Evolutionary conservation across 2,329 filamentous ascomycete genomes (phyloP).

Genomic region (Xylaria sp.): DNA sequence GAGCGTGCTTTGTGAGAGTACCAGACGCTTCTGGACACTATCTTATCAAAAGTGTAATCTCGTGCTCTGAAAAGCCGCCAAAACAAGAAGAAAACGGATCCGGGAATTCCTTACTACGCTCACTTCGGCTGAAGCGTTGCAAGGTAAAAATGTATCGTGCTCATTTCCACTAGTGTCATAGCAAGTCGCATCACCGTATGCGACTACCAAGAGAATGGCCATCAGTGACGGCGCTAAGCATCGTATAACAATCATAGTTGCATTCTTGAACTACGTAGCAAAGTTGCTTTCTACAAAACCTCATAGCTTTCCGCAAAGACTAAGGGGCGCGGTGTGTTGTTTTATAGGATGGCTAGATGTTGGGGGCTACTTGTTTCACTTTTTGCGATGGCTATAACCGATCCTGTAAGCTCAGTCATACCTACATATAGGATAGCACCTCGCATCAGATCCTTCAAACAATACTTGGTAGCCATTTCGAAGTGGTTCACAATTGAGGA

Average conservation of each 20-base stretch:
- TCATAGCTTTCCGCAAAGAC: neutral
- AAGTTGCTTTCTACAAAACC: neutral
- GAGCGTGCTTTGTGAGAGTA: too few species aligned
- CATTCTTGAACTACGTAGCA: neutral
- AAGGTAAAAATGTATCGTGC: slow-evolving; percentile 36
- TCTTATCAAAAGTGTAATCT: too few species aligned
- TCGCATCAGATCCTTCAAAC: neutral
- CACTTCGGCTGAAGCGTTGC: slow-evolving; percentile 34
- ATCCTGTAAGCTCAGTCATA: neutral
- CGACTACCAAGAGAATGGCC: neutral
- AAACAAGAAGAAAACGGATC: too few species aligned
- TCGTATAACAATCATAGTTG: neutral
- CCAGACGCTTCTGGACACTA: too few species aligned
- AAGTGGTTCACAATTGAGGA: neutral
- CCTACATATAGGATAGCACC: neutral
- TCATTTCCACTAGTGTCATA: slow-evolving; percentile 22
- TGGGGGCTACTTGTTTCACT: neutral
- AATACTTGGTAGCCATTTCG: neutral
- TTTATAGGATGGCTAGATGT: neutral
- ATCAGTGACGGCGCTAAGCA: neutral
- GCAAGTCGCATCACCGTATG: slow-evolving; percentile 14
- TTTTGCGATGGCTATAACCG: neutral
- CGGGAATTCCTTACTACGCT: too few species aligned
- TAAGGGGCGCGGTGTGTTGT: neutral
- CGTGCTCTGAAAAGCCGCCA: too few species aligned